A percentile compares a stretch with the other conserved stretches of the same genome.
Conservation (phyloP, 805 yeast genomes). For the Candida parachauliodes region DNA sequence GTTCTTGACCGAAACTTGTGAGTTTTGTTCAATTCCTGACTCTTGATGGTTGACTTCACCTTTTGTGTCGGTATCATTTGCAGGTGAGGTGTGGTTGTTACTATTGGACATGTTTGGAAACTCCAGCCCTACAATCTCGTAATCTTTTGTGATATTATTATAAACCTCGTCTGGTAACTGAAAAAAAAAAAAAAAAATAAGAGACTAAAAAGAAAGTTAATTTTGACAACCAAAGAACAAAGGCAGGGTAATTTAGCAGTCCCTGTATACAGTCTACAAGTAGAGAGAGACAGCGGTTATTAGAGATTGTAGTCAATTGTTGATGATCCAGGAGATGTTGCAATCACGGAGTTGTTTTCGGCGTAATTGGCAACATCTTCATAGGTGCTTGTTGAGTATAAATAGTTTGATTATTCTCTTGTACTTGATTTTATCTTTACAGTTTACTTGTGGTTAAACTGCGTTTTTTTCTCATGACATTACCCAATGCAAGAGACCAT, state of each 20-base stretch:
- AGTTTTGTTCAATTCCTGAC: too few relatives aligned
- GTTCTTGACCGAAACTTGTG: too few relatives aligned
- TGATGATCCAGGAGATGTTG: too few relatives aligned
- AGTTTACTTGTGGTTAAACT: not conserved
- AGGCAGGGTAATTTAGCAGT: not conserved
- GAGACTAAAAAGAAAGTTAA: conserved; percentile 1
- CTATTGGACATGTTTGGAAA: too few relatives aligned
- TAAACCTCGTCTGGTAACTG: conserved; percentile 1
- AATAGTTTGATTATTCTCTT: too few relatives aligned
- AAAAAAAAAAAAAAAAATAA: conserved; percentile 1
- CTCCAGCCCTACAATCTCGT: not conserved
- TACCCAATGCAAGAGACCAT: conserved; percentile 22
- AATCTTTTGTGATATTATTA: conserved; percentile 1
- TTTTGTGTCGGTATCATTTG: too few relatives aligned
- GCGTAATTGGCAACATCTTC: too few relatives aligned
- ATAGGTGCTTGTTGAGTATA: too few relatives aligned
- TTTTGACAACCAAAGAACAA: conserved; percentile 1
- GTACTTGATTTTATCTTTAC: too few relatives aligned
- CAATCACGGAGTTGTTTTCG: not conserved
- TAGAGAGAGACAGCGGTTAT: not conserved
- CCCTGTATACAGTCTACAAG: too few relatives aligned
- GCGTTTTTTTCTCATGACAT: conserved; percentile 12
- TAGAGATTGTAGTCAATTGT: not conserved
- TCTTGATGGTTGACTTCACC: too few relatives aligned
- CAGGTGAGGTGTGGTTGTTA: not conserved